Base-by-base conservation (phyloP, 441 rosid species). In the Cnidoscolus chayamansa region DNA sequence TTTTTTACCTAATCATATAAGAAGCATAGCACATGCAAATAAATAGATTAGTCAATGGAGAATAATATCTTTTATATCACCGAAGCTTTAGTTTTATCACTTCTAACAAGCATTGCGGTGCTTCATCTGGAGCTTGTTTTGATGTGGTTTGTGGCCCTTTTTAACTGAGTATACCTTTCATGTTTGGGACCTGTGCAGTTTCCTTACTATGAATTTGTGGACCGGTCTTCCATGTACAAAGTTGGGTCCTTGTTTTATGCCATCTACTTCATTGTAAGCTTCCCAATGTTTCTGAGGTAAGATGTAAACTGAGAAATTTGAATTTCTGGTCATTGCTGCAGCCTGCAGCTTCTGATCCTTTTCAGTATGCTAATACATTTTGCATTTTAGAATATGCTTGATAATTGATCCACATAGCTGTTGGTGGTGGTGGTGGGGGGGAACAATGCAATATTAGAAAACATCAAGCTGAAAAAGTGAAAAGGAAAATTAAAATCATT, bases 271-370 rank as follows among this genome's bases (percentile, higher is more conserved):
- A 13, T 95, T 49, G 98, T 95, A 53, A 95, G 99, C 89, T 95
- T 95, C 77, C 98, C 99, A 48, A 95, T 95, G 99, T 95, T 95
- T 80, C 79, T 90, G 77, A 92, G 99, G 99, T 93, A 83, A 85
- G 85, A 71, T 67, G 68, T 63, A 30, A 69, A 73, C 64, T 60
- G 31, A 48, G 37, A 32, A 15, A 68, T 58, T 59, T 75, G 48
- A 61, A 32, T 69, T n/a, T 61, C 20, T 2, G 48, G 13, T 32
- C 37, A 50, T 50, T 35, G 17, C 47, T 45, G 19, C 3, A 17
- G 32, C 51, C 10, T 7, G 13, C 19, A 10, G 37, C 19, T 31
- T 35, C 54, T 32, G 25, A 25, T 25, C 1, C 25, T 25, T 25
- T 58, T 47, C 15, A 8, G 30, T 37, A 35, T 35, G 37, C 37